Evolutionary conservation across 73 alveolate genomes (phyloP).

Genomic region (Paramecium pentaurelia): DNA sequence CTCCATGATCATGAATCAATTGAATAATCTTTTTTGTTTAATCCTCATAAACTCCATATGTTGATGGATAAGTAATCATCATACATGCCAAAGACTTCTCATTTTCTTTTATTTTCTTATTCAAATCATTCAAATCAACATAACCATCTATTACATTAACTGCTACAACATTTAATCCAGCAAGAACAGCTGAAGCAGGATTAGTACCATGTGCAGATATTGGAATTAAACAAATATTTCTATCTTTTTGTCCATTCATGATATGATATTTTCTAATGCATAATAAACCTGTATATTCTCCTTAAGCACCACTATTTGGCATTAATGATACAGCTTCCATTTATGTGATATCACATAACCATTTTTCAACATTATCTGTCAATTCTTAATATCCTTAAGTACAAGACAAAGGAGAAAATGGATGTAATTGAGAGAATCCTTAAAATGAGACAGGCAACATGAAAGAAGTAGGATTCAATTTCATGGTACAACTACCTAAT

Average conservation of each 20-base stretch:
- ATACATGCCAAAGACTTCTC: conserved; percentile 77
- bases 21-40: conserved; percentile 70
- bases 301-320: conserved; percentile 92
- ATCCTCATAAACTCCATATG: conserved; percentile 93
- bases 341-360: conserved; percentile 72
- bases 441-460: conserved; percentile 91
- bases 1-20: conserved; percentile 77
- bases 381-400: conserved; percentile 82
- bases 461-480: conserved; percentile 85
- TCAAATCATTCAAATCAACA: conserved; percentile 64
- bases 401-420: conserved; percentile 85
- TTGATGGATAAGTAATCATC: conserved; percentile 95
- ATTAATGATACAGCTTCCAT: conserved; percentile 86
- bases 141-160: conserved; percentile 59
- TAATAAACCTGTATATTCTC: conserved; percentile 92
- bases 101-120: conserved; percentile 68
- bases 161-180: conserved; percentile 77
- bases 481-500: conserved; percentile 94
- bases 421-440: conserved; percentile 86
- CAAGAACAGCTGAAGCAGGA: conserved; percentile 91
- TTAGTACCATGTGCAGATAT: conserved; percentile 95
- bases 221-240: conserved; percentile 93
- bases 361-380: conserved; percentile 67
- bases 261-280: conserved; percentile 83
- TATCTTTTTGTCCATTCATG: conserved; percentile 71